phyloP scores from a whole-genome alignment of 139 green algal species.

The Desmodesmus armatus region DNA sequence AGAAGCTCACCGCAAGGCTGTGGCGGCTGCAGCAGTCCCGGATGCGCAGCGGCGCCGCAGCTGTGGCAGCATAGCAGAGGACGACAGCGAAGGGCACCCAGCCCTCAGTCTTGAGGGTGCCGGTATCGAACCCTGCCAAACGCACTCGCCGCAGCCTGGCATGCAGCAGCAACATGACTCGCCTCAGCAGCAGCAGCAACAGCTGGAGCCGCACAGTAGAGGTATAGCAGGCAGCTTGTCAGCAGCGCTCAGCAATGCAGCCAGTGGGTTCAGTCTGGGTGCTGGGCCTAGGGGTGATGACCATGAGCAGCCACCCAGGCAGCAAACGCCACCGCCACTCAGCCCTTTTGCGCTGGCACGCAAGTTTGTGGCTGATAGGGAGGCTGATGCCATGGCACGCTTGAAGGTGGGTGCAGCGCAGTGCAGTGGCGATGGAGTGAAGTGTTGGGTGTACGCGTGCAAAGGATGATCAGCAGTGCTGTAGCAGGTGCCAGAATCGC shows the following conservation, averaged over 20 bases:
- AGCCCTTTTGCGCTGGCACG: constrained; percentile 6
- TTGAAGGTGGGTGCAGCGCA: constrained; percentile 21
- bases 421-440: too few species aligned
- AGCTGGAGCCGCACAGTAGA: background rate
- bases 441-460: too few species aligned
- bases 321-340: background rate
- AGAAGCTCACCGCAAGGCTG: too few species aligned
- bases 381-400: background rate
- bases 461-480: background rate
- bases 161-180: background rate
- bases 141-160: background rate
- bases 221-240: background rate
- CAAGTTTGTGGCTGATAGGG: constrained; percentile 6
- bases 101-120: too few species aligned
- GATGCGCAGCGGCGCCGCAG: too few species aligned
- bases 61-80: too few species aligned
- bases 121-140: too few species aligned
- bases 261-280: background rate
- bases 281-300: background rate
- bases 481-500: background rate
- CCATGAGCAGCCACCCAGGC: background rate
- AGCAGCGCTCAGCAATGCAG: background rate
- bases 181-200: background rate
- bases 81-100: too few species aligned
- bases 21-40: too few species aligned